phyloP scores from a whole-genome alignment of 1,139 yeast genomes.

The Debaryomyces singareniensis region DNA sequence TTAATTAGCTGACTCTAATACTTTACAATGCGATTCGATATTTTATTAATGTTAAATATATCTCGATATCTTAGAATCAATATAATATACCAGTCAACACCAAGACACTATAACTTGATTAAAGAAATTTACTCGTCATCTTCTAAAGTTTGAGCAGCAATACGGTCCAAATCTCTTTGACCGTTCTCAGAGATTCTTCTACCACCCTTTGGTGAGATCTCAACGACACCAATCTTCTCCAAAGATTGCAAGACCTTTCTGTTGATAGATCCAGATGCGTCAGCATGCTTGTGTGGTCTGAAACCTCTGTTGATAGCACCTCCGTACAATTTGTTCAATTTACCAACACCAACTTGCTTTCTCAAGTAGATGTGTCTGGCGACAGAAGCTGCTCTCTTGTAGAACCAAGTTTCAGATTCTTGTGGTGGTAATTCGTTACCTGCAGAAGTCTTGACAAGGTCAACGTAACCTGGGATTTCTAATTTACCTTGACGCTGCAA shows the following conservation, averaged over 20 bases:
- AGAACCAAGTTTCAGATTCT: slow-evolving; percentile 99
- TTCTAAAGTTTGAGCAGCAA: slow-evolving; percentile 98
- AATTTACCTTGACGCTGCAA: slow-evolving; percentile 99
- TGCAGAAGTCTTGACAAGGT: slow-evolving; percentile 97
- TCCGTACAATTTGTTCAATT: slow-evolving; percentile 98
- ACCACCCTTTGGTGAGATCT: slow-evolving; percentile 97
- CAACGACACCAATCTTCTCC: slow-evolving; percentile 97
- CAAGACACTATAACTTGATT: slow-evolving; percentile 6
- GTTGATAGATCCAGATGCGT: slow-evolving; percentile 99
- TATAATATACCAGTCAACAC: slow-evolving; percentile 7
- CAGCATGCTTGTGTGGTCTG: slow-evolving; percentile 98
- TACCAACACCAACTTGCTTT: slow-evolving; percentile 99
- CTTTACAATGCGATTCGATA: slow-evolving; percentile 10
- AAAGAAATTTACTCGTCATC: slow-evolving; percentile 49
- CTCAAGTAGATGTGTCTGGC: slow-evolving; percentile 99
- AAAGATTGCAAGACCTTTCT: slow-evolving; percentile 97
- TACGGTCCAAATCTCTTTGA: slow-evolving; percentile 99
- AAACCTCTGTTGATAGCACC: slow-evolving; percentile 99
- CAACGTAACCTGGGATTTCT: slow-evolving; percentile 99
- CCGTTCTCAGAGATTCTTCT: slow-evolving; percentile 99
- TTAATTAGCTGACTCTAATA: slow-evolving; percentile 2
- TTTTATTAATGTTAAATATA: slow-evolving; percentile 9
- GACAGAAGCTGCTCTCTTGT: slow-evolving; percentile 99
- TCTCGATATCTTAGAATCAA: slow-evolving; percentile 3
- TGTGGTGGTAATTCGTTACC: slow-evolving; percentile 99